Evolutionary conservation across 768 basidiomycete genomes (phyloP).

Genomic region (Tulasnella sp.): DNA sequence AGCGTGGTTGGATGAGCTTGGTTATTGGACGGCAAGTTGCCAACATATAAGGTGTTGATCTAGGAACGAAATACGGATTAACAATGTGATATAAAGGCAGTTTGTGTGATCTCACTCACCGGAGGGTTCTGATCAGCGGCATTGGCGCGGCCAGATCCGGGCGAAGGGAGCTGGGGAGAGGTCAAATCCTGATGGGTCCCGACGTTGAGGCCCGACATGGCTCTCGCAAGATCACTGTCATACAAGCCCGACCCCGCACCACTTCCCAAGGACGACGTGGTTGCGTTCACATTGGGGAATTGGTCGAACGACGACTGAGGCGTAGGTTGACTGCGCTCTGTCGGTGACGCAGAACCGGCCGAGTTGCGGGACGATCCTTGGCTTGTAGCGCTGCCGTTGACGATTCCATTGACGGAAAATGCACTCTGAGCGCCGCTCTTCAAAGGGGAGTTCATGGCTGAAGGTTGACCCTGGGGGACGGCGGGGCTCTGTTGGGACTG

Average conservation of each 20-base stretch:
- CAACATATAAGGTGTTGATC: conserved; percentile 99
- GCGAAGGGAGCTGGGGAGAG: conserved; percentile 74
- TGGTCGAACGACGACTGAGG: conserved; percentile 14
- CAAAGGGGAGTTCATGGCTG: not conserved
- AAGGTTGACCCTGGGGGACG: conserved; percentile 1
- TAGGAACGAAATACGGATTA: conserved; percentile 31
- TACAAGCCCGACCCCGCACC: conserved; percentile 24
- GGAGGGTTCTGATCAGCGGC: conserved; percentile 89
- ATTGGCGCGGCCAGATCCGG: conserved; percentile 55
- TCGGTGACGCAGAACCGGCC: conserved; percentile 12
- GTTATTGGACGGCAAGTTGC: conserved; percentile 83
- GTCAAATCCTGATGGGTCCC: conserved; percentile 49
- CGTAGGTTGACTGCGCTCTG: conserved; percentile 1
- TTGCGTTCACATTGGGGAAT: not conserved
- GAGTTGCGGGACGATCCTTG: conserved; percentile 12
- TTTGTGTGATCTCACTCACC: conserved; percentile 41
- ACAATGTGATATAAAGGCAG: not conserved
- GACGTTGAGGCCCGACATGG: conserved; percentile 42
- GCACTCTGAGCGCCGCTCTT: conserved; percentile 5
- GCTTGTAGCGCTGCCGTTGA: not conserved
- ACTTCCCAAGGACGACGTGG: not conserved
- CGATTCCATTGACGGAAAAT: conserved; percentile 4
- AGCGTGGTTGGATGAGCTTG: conserved; percentile 70
- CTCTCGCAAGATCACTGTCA: conserved; percentile 40
- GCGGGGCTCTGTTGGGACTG: conserved; percentile 15